phyloP scores from a whole-genome alignment of 345 rosid genomes.

The Acer campestre region DNA sequence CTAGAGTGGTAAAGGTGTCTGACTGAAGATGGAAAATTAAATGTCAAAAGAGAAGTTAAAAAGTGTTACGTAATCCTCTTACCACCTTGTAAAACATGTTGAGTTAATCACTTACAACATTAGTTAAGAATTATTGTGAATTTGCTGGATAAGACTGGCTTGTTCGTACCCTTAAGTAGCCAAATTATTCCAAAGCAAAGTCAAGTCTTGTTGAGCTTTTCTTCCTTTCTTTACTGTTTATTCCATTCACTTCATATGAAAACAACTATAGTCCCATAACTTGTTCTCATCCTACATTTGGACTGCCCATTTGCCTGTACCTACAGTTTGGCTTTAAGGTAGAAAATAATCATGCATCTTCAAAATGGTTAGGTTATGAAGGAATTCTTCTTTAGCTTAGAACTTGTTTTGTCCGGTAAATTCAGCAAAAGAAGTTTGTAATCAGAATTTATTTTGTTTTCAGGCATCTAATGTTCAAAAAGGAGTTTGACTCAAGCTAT shows the following conservation, averaged over 20 bases:
- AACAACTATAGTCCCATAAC: neutral
- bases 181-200: too few relatives aligned
- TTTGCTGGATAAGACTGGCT: neutral
- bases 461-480: slow-evolving; percentile 80
- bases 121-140: neutral
- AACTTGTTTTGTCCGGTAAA: neutral
- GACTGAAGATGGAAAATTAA: neutral
- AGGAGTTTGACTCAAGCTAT: slow-evolving; percentile 71
- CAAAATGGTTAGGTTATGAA: neutral
- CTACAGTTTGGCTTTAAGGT: neutral
- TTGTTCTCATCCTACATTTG: neutral
- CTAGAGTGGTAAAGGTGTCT: too few relatives aligned
- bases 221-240: too few relatives aligned
- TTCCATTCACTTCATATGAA: neutral
- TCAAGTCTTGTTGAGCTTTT: too few relatives aligned
- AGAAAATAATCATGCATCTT: neutral
- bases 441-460: slow-evolving; percentile 6
- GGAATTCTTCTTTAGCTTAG: neutral
- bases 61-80: too few relatives aligned
- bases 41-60: neutral
- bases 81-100: too few relatives aligned
- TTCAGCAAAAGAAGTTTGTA: neutral
- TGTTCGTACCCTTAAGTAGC: too few relatives aligned
- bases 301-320: neutral
- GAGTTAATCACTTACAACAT: neutral